Evolutionary conservation across 73 alveolate genomes (phyloP).

Genomic region (Paramecium biaurelia): DNA sequence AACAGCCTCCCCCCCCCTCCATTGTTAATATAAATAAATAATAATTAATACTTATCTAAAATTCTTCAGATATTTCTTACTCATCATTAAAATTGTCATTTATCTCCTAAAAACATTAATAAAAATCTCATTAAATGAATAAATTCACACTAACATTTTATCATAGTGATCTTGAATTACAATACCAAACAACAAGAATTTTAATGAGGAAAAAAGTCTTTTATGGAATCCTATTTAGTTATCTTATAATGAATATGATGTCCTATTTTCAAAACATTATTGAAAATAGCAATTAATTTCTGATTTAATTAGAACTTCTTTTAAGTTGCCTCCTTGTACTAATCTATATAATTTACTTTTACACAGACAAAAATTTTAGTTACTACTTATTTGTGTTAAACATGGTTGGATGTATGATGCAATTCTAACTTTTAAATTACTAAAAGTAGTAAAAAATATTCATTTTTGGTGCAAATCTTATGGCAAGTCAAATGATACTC

Average conservation of each 20-base stretch:
- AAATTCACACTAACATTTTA: neutral
- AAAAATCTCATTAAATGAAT: neutral
- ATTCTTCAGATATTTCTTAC: neutral
- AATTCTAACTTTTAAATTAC: neutral
- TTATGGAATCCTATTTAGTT: neutral
- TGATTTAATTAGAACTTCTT: neutral
- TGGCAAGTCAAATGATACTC: neutral
- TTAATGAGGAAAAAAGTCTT: neutral
- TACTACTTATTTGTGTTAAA: neutral
- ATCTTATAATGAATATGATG: neutral
- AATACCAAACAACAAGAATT: neutral
- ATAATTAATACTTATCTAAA: neutral
- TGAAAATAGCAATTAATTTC: neutral
- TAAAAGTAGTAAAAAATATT: neutral
- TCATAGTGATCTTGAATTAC: neutral
- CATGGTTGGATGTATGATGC: neutral
- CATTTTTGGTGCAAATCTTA: neutral
- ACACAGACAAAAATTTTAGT: neutral
- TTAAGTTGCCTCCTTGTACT: neutral
- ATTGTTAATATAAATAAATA: neutral
- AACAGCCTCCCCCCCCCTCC: neutral
- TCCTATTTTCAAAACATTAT: neutral
- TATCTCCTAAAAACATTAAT: neutral
- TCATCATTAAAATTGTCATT: neutral
- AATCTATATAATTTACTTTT: neutral